phyloP scores from a whole-genome alignment of 2,329 filamentous ascomycete species.

The Stachybotrys chlorohalonatus region DNA sequence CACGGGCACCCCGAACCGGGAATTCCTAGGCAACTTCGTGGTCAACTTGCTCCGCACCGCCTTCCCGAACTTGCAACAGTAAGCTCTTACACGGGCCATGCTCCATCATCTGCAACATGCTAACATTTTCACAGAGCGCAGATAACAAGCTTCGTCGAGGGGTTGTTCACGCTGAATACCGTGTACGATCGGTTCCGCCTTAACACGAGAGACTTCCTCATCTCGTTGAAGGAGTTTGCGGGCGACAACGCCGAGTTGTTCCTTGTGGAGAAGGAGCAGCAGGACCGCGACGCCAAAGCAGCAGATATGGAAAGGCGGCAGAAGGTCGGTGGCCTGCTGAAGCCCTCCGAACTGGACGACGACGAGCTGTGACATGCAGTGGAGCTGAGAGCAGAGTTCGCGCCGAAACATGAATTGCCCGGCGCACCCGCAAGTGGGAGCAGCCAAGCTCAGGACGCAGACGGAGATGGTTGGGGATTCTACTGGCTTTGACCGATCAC shows the following conservation, averaged over 20 bases:
- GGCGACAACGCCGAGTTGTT: conserved; percentile 93
- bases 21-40: conserved; percentile 85
- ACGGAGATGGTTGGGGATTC: conserved; percentile 53
- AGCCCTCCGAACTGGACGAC: conserved; percentile 93
- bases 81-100: conserved; percentile 29
- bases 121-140: conserved; percentile 54
- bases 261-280: conserved; percentile 89
- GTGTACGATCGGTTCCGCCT: conserved; percentile 93
- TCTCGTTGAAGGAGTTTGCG: conserved; percentile 92
- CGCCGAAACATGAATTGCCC: conserved; percentile 24
- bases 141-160: conserved; percentile 83
- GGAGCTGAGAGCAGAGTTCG: conserved; percentile 56
- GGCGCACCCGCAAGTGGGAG: conserved; percentile 12
- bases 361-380: conserved; percentile 79
- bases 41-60: conserved; percentile 76
- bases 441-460: conserved; percentile 14
- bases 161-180: conserved; percentile 78
- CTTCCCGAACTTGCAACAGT: conserved; percentile 88
- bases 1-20: conserved; percentile 75
- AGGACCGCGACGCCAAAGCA: conserved; percentile 73
- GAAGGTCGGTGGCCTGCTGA: conserved; percentile 91
- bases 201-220: conserved; percentile 91
- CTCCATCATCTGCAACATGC: conserved; percentile 6
- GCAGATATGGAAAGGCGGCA: conserved; percentile 86
- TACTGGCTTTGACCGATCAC: conserved; percentile 43